Evolutionary conservation across 768 basidiomycete genomes (phyloP).

Genomic region (Phlebiopsis gigantea): DNA sequence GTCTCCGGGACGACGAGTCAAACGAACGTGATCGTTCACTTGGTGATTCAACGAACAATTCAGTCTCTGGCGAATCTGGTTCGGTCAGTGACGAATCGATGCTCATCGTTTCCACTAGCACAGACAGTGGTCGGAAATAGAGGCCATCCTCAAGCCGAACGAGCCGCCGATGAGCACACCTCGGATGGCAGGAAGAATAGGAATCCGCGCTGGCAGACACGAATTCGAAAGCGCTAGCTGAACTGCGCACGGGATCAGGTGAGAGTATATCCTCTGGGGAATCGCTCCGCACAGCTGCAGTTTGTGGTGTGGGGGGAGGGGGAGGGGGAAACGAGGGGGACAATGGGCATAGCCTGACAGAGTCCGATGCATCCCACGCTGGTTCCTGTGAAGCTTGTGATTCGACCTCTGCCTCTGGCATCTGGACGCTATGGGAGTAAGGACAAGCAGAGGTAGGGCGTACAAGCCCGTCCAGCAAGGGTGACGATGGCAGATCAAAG

Average conservation of each 20-base stretch:
- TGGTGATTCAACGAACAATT: not conserved
- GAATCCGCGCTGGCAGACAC: not conserved
- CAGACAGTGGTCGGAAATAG: constrained; percentile 30
- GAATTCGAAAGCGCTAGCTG: too few species aligned
- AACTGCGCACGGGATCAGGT: not conserved
- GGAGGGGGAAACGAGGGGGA: constrained; percentile 6
- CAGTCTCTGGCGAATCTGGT: not conserved
- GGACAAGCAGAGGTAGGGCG: too few species aligned
- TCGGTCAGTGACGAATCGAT: constrained; percentile 6
- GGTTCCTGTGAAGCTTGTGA: too few species aligned
- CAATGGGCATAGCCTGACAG: constrained; percentile 3
- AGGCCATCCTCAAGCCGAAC: constrained; percentile 36
- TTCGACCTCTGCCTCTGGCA: too few species aligned
- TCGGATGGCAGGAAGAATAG: constrained; percentile 3
- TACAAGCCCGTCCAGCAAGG: too few species aligned
- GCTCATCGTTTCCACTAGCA: constrained; percentile 32
- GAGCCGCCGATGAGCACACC: constrained; percentile 30
- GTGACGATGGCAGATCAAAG: too few species aligned
- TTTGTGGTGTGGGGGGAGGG: constrained; percentile 4
- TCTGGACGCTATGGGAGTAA: too few species aligned
- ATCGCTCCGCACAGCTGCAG: not conserved
- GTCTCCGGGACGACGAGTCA: not conserved
- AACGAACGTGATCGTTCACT: not conserved
- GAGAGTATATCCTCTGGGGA: not conserved
- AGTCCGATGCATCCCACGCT: too few species aligned